Evolutionary conservation across 768 basidiomycete genomes (phyloP).

Genomic region (Lactifluus volemus): DNA sequence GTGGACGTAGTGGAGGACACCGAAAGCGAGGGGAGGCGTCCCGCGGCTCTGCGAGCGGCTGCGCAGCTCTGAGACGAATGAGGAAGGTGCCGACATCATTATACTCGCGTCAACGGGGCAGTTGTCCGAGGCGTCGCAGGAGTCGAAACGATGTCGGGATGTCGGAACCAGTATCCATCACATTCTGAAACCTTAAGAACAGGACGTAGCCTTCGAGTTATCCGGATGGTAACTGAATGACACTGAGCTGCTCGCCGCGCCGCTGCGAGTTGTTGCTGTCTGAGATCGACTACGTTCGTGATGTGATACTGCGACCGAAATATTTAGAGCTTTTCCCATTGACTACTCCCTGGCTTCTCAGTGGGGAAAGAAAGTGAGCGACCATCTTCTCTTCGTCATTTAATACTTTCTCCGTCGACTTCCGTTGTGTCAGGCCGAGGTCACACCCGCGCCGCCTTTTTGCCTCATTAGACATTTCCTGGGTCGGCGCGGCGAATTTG

Average conservation of each 20-base stretch:
- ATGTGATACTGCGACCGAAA: not conserved
- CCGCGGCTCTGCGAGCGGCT: not conserved
- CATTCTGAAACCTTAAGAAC: not conserved
- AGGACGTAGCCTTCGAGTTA: not conserved
- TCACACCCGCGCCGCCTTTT: no score
- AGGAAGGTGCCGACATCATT: not conserved
- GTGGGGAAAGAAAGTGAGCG: not conserved
- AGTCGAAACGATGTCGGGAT: not conserved
- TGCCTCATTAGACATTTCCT: no score
- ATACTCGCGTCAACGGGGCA: not conserved
- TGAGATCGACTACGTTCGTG: not conserved
- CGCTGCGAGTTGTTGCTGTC: slow-evolving; percentile 1
- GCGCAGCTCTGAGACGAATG: no score
- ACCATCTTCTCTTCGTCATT: not conserved
- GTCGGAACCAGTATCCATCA: not conserved
- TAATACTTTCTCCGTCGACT: not conserved
- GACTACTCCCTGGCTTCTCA: not conserved
- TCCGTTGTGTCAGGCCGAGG: no score
- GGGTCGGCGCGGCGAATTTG: no score
- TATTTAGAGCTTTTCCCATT: not conserved
- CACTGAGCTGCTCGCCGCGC: not conserved
- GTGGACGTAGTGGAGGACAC: slow-evolving; percentile 15
- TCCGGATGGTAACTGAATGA: not conserved
- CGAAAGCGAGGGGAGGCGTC: slow-evolving; percentile 16
- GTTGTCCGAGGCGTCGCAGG: not conserved